phyloP scores from a whole-genome alignment of 768 basidiomycete genomes.

The Butyriboletus loyo region DNA sequence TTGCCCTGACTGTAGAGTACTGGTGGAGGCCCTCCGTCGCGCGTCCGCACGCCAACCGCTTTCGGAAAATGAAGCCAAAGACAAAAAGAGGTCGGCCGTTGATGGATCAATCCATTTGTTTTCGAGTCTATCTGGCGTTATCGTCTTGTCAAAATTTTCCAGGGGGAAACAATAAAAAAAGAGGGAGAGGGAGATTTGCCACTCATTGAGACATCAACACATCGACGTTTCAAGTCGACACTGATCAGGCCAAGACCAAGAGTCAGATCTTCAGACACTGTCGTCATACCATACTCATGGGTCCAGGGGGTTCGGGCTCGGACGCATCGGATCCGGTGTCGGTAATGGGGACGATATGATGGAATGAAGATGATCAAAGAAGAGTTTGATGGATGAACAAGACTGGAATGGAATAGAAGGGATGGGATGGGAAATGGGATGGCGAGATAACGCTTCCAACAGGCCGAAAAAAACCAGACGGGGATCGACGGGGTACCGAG shows the following conservation, averaged over 20 bases:
- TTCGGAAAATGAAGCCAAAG: not conserved
- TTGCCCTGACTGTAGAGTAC: too few species aligned
- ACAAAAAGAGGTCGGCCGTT: too few species aligned
- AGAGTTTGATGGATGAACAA: not conserved
- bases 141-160: too few species aligned
- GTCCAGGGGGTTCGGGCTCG: not conserved
- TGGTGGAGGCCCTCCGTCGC: not conserved
- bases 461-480: not conserved
- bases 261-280: too few species aligned
- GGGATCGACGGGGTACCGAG: constrained; percentile 13
- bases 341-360: not conserved
- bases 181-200: too few species aligned
- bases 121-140: not conserved
- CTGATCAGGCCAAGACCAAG: too few species aligned
- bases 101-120: too few species aligned
- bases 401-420: not conserved
- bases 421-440: not conserved
- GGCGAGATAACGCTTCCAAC: constrained; percentile 5
- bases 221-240: too few species aligned
- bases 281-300: too few species aligned
- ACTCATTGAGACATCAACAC: not conserved
- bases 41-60: not conserved
- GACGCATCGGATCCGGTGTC: not conserved
- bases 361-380: not conserved
- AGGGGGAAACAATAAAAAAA: too few species aligned